These are phyloP conservation scores for Westerdykella ornata DNA, from an alignment of 2,329 filamentous ascomycete species.

Conservation along the genomic window DNA sequence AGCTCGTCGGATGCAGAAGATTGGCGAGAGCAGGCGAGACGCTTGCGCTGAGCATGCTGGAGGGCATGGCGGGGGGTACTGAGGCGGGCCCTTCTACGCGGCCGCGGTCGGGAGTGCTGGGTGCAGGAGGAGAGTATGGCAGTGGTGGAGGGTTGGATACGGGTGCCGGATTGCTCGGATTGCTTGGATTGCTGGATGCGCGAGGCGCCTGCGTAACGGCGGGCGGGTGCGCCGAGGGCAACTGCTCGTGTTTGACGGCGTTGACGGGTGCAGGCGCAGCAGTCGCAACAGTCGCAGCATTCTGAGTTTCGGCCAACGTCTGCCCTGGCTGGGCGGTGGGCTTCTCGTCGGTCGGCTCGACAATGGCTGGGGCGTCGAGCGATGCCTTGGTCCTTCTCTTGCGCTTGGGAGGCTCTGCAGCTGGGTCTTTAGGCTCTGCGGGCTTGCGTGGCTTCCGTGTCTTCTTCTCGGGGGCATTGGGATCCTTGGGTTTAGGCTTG, in stretches of 20 bases:
- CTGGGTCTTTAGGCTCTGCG: conserved; percentile 46
- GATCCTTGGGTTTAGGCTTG: conserved; percentile 37
- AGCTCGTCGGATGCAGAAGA: conserved; percentile 62
- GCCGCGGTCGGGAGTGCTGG: conserved; percentile 47
- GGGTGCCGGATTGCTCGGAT: conserved; percentile 20
- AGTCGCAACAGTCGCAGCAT: conserved; percentile 1
- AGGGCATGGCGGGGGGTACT: too few species aligned
- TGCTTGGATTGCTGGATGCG: conserved; percentile 38
- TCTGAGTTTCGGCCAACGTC: not conserved
- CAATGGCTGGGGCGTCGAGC: conserved; percentile 25
- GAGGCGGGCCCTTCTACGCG: conserved; percentile 47
- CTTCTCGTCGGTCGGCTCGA: conserved; percentile 6
- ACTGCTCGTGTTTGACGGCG: conserved; percentile 4
- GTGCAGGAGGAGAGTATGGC: conserved; percentile 40
- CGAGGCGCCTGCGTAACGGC: conserved; percentile 22
- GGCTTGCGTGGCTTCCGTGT: conserved; percentile 43
- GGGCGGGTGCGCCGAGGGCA: conserved; percentile 25
- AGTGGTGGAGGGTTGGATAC: conserved; percentile 35
- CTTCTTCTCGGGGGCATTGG: conserved; percentile 38
- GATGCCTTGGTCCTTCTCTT: conserved; percentile 44
- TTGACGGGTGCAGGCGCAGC: not conserved
- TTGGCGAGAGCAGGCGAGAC: conserved; percentile 88
- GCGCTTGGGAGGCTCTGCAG: conserved; percentile 39
- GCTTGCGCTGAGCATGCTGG: conserved; percentile 53
- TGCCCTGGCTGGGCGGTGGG: not conserved